A percentile compares a stretch with the other conserved stretches of the same genome.
Conservation (phyloP, 2,329 filamentous ascomycete species). For the Exophiala sp. region DNA sequence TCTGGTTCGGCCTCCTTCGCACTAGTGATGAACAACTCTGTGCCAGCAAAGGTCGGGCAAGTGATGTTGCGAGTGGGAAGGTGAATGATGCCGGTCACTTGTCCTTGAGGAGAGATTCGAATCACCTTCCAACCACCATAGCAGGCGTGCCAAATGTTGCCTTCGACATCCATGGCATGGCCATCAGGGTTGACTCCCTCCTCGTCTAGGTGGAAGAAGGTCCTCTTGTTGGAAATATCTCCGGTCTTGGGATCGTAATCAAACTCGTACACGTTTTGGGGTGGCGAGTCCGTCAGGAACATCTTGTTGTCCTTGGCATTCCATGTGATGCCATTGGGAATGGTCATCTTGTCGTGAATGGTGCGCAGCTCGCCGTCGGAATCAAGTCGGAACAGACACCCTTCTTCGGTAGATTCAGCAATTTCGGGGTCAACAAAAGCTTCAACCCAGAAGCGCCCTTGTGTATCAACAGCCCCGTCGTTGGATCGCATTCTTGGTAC, state of each 20-base stretch:
- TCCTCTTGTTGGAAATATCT: constrained; percentile 62
- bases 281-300: constrained; percentile 79
- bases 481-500: constrained; percentile 59
- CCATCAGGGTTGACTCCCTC: constrained; percentile 69
- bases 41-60: constrained; percentile 75
- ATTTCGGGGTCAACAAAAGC: constrained; percentile 78
- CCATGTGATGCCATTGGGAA: constrained; percentile 84
- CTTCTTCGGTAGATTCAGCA: constrained; percentile 53
- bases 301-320: constrained; percentile 68
- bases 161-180: constrained; percentile 76
- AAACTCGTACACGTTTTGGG: constrained; percentile 66
- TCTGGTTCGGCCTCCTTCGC: constrained; percentile 67
- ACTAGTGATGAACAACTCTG: constrained; percentile 72
- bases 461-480: constrained; percentile 76
- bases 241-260: constrained; percentile 68
- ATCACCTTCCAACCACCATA: constrained; percentile 75
- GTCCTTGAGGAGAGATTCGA: constrained; percentile 66
- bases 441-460: constrained; percentile 80
- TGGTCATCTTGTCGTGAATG: constrained; percentile 63
- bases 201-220: constrained; percentile 68
- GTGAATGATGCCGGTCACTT: constrained; percentile 69
- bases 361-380: constrained; percentile 56
- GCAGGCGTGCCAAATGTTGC: constrained; percentile 86
- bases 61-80: constrained; percentile 77
- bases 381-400: constrained; percentile 70